Percentiles rank a stretch among this genome's conserved stretches.
These are phyloP conservation scores for Gonium pectorale DNA, from an alignment of 139 green algal genomes.

Conservation along the genomic window DNA sequence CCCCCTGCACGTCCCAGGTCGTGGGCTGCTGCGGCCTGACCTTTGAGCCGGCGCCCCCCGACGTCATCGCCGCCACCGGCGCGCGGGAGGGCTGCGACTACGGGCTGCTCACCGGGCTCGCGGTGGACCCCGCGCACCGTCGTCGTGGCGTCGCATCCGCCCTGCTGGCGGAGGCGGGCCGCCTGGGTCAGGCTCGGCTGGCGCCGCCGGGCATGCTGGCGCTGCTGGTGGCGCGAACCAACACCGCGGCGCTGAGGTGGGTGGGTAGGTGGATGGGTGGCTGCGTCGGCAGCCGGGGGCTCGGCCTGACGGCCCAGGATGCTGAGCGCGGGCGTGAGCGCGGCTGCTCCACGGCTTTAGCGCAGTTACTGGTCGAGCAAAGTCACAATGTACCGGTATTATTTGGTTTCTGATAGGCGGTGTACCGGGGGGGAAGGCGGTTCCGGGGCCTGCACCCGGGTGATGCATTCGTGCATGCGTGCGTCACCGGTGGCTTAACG, in stretches of 20 bases:
- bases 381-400: no score
- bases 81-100: not conserved
- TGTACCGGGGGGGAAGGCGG: no score
- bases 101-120: conserved; percentile 29
- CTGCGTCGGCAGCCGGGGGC: no score
- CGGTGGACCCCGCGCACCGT: conserved; percentile 7
- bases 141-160: conserved; percentile 9
- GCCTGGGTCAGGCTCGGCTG: not conserved
- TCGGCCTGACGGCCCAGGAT: no score
- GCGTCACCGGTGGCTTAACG: no score
- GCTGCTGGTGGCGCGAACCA: conserved; percentile 35
- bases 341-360: no score
- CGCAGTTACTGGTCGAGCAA: no score
- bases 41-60: not conserved
- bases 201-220: conserved; percentile 1
- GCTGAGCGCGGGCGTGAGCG: no score
- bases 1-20: no score
- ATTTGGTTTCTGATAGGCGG: no score
- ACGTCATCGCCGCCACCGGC: not conserved
- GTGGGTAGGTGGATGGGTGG: not conserved
- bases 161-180: not conserved
- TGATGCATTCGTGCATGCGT: no score
- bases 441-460: no score
- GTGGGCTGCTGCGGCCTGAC: conserved; percentile 19
- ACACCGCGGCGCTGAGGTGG: conserved; percentile 7